A percentile compares a stretch with the other conserved stretches of the same genome.
These are phyloP conservation scores for Fomitopsis schrenkii DNA, from an alignment of 1,284 basidiomycete species.

Conservation along the genomic window DNA sequence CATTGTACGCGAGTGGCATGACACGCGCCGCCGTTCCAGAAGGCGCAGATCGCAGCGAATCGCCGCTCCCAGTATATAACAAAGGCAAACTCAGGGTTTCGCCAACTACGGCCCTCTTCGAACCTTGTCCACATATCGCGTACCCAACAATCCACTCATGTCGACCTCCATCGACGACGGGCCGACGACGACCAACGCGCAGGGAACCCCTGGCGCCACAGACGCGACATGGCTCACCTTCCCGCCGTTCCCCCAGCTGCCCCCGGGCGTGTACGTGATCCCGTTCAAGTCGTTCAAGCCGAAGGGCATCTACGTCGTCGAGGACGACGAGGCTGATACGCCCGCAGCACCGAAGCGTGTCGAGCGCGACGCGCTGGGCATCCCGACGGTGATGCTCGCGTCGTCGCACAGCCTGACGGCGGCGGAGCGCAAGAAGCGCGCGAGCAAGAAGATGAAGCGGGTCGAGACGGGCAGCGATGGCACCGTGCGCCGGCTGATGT, in stretches of 20 bases:
- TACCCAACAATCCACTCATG: neutral
- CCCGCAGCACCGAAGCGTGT: constrained; percentile 33
- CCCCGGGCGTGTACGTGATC: constrained; percentile 48
- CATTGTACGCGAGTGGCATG: neutral
- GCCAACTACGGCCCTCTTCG: neutral
- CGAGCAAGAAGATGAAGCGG: constrained; percentile 18
- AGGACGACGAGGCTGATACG: constrained; percentile 11
- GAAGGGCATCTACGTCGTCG: constrained; percentile 47
- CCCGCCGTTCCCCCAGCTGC: constrained; percentile 58
- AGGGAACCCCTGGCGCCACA: neutral
- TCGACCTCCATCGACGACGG: constrained; percentile 1
- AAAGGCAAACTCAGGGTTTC: neutral
- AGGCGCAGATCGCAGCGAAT: neutral
- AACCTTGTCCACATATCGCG: neutral
- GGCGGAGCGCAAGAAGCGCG: constrained; percentile 42
- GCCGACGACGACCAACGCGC: neutral
- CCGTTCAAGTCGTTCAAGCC: constrained; percentile 59
- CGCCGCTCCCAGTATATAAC: neutral
- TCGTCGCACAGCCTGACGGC: constrained; percentile 41
- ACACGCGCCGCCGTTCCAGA: neutral
- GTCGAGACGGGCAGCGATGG: constrained; percentile 17
- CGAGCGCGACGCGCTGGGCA: constrained; percentile 58
- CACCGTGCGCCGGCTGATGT: constrained; percentile 32
- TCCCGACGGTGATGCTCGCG: constrained; percentile 56
- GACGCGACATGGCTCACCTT: constrained; percentile 31